Percentiles rank a stretch among this genome's conserved stretches.
These are phyloP conservation scores for Lanmaoa pseudosensibilis DNA, from an alignment of 768 basidiomycete species.

Conservation along the genomic window DNA sequence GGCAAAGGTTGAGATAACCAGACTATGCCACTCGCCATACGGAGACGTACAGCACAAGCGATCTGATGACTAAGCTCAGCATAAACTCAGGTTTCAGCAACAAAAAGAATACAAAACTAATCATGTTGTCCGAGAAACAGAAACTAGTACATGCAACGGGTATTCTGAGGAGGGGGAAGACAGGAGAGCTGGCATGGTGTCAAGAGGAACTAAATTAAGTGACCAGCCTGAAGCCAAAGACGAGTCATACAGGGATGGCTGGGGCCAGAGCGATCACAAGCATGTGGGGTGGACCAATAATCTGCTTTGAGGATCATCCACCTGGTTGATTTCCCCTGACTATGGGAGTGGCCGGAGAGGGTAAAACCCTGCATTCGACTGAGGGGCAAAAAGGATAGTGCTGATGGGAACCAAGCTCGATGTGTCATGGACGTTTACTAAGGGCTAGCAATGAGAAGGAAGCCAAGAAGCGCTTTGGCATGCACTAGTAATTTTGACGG, in stretches of 20 bases:
- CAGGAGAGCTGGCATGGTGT: neutral
- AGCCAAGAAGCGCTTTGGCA: conserved; percentile 24
- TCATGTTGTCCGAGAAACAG: neutral
- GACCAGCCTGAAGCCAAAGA: neutral
- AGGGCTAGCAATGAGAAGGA: conserved; percentile 19
- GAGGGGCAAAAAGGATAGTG: neutral
- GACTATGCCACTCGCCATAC: neutral
- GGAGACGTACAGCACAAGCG: neutral
- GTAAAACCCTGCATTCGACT: neutral
- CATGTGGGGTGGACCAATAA: neutral
- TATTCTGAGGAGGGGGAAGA: neutral
- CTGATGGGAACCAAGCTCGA: neutral
- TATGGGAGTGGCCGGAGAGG: neutral
- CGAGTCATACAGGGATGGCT: neutral
- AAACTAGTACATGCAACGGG: neutral
- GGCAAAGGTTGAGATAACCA: conserved; percentile 6
- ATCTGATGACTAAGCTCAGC: conserved; percentile 24
- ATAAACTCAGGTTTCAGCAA: neutral
- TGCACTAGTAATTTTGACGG: conserved; percentile 17
- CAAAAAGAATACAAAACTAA: neutral
- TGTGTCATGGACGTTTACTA: neutral
- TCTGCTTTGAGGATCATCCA: neutral
- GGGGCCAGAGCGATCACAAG: neutral
- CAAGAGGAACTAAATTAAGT: neutral
- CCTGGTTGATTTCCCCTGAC: neutral